phyloP scores from a whole-genome alignment of 1,284 basidiomycete species.

The Leccinum subfulvum region DNA sequence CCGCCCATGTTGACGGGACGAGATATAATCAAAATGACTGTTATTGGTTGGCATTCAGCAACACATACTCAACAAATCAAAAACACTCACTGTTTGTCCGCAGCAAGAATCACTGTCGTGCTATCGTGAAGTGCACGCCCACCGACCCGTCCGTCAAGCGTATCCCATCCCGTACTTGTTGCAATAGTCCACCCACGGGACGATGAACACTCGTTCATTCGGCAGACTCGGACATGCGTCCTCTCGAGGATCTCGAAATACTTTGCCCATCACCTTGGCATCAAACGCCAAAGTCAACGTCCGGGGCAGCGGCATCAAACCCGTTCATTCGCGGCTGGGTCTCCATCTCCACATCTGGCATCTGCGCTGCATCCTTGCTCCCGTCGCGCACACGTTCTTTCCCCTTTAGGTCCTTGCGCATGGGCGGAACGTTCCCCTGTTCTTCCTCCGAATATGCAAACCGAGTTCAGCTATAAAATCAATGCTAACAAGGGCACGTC shows the following conservation, averaged over 20 bases:
- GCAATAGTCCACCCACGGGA: constrained; percentile 97
- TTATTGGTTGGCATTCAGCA: constrained; percentile 32
- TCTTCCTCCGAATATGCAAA: constrained; percentile 41
- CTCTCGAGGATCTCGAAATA: too few relatives aligned
- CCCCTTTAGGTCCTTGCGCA: constrained; percentile 32
- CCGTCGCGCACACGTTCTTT: constrained; percentile 36
- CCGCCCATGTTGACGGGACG: constrained; percentile 59
- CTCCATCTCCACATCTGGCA: too few relatives aligned
- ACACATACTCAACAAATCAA: background rate
- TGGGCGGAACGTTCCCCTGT: constrained; percentile 44
- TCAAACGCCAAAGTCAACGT: too few relatives aligned
- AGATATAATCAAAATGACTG: constrained; percentile 81
- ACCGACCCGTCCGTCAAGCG: constrained; percentile 92
- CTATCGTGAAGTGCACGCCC: constrained; percentile 95
- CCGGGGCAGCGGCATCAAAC: too few relatives aligned
- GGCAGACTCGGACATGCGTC: too few relatives aligned
- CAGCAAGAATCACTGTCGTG: constrained; percentile 80
- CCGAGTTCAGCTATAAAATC: too few relatives aligned
- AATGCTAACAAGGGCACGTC: too few relatives aligned
- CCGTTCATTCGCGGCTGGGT: too few relatives aligned
- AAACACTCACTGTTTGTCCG: constrained; percentile 72
- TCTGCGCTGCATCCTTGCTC: constrained; percentile 18
- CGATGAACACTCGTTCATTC: constrained; percentile 74
- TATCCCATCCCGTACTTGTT: constrained; percentile 99
- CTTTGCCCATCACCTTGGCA: too few relatives aligned